Evolutionary conservation across 768 basidiomycete species (phyloP).

Genomic region (Mycena indigotica): DNA sequence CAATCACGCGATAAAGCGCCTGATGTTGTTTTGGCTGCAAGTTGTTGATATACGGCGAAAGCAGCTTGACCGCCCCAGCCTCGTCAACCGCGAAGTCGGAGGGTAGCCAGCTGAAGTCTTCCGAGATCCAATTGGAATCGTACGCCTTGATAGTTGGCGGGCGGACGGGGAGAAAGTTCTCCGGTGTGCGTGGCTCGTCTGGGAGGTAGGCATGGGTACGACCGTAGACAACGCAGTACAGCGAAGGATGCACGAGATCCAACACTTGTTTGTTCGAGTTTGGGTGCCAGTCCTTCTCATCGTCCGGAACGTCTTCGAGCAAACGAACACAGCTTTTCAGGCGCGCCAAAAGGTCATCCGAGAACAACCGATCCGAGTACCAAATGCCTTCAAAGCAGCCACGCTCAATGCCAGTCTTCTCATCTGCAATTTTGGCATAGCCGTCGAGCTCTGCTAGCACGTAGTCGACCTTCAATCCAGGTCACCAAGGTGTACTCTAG

Average conservation of each 20-base stretch:
- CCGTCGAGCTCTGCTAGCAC: constrained; percentile 24
- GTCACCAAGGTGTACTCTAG: too few relatives aligned
- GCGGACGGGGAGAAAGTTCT: constrained; percentile 13
- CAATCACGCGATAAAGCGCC: constrained; percentile 23
- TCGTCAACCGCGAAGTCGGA: constrained; percentile 28
- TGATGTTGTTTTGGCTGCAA: constrained; percentile 22
- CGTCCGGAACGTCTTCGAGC: constrained; percentile 41
- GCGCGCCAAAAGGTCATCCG: constrained; percentile 21
- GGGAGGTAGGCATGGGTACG: constrained; percentile 25
- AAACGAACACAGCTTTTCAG: constrained; percentile 28
- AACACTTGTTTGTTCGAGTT: constrained; percentile 18
- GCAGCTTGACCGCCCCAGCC: constrained; percentile 19
- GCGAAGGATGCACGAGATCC: constrained; percentile 43
- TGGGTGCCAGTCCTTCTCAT: constrained; percentile 40
- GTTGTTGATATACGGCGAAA: constrained; percentile 31
- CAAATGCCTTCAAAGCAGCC: constrained; percentile 18
- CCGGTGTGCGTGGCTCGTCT: background rate
- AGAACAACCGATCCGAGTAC: constrained; percentile 15
- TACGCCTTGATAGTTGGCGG: background rate
- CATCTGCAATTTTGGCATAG: constrained; percentile 21
- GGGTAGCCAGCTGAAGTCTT: constrained; percentile 30
- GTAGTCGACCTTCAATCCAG: constrained; percentile 20
- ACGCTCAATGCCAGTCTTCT: constrained; percentile 21
- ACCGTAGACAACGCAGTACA: constrained; percentile 44
- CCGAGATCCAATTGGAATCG: constrained; percentile 12